Conservation (phyloP, 495 filamentous ascomycete species). For the Penicillium macrosclerotiorum region DNA sequence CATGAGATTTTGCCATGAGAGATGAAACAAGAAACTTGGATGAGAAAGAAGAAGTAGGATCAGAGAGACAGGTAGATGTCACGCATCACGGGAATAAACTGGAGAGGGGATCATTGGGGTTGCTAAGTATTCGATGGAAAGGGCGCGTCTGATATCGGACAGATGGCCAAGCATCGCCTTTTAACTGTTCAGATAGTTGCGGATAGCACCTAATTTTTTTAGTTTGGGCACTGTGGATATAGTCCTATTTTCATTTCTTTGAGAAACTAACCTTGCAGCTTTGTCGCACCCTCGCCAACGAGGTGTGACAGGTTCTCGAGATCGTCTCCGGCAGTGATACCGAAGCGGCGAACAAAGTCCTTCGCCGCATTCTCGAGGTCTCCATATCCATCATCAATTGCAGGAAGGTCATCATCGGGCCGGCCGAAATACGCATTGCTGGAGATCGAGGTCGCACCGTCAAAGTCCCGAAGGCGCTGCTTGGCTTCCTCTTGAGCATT, state of each 20-base stretch:
- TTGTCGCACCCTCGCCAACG: constrained; percentile 79
- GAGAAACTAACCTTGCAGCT: constrained; percentile 64
- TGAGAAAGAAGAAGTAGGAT: not conserved
- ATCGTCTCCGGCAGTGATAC: constrained; percentile 92
- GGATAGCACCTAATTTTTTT: constrained; percentile 68
- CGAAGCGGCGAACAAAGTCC: constrained; percentile 92
- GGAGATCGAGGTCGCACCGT: constrained; percentile 87
- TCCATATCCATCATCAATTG: constrained; percentile 68
- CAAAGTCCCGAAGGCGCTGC: constrained; percentile 81
- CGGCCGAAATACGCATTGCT: constrained; percentile 96
- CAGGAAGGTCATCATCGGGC: constrained; percentile 64
- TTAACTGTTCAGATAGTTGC: constrained; percentile 76
- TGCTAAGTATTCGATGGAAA: constrained; percentile 27
- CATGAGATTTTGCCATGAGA: no score
- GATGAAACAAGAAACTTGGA: no score
- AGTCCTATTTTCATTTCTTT: no score
- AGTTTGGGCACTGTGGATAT: no score
- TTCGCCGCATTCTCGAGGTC: constrained; percentile 89
- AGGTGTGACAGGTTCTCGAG: constrained; percentile 81
- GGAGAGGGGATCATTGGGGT: constrained; percentile 16
- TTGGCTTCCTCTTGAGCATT: constrained; percentile 81
- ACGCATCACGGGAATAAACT: constrained; percentile 15
- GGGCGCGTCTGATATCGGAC: constrained; percentile 12
- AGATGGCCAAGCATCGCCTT: constrained; percentile 8
- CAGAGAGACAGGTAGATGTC: constrained; percentile 14